Conservation (phyloP, 768 basidiomycete species). For the Tulasnella sp. region DNA sequence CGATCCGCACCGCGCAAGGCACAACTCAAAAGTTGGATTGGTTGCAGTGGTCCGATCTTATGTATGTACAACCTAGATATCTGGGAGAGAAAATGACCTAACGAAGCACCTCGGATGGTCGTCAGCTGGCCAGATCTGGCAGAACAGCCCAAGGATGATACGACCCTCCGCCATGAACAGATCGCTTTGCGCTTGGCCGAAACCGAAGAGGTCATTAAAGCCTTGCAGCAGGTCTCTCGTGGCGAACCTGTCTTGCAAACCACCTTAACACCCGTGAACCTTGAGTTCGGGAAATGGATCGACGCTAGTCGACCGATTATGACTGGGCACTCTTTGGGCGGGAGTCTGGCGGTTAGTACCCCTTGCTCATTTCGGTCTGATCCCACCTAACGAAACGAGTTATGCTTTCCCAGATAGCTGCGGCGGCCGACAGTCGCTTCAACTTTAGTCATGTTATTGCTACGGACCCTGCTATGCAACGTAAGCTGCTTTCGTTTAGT, state of each 20-base stretch:
- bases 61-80: constrained; percentile 25
- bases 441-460: constrained; percentile 29
- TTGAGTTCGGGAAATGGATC: constrained; percentile 20
- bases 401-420: neutral
- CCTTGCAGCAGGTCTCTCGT: constrained; percentile 18
- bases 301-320: constrained; percentile 24
- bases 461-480: constrained; percentile 5
- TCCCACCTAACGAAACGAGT: too few species aligned
- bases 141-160: constrained; percentile 29
- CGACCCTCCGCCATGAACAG: constrained; percentile 26
- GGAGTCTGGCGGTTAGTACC: constrained; percentile 25
- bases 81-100: too few species aligned
- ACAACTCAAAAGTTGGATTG: constrained; percentile 27
- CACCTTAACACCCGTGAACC: neutral
- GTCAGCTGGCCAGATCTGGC: constrained; percentile 26
- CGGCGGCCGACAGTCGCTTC: constrained; percentile 24
- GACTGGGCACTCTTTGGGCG: constrained; percentile 29
- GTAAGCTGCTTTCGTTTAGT: constrained; percentile 25
- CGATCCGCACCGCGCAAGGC: constrained; percentile 21
- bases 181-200: constrained; percentile 33
- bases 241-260: neutral
- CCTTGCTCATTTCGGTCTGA: neutral
- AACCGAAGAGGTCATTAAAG: constrained; percentile 28
- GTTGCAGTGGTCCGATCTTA: constrained; percentile 27
- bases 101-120: too few species aligned